These are phyloP conservation scores for Neurospora sp. DNA, from an alignment of 495 filamentous ascomycete species.

Conservation along the genomic window DNA sequence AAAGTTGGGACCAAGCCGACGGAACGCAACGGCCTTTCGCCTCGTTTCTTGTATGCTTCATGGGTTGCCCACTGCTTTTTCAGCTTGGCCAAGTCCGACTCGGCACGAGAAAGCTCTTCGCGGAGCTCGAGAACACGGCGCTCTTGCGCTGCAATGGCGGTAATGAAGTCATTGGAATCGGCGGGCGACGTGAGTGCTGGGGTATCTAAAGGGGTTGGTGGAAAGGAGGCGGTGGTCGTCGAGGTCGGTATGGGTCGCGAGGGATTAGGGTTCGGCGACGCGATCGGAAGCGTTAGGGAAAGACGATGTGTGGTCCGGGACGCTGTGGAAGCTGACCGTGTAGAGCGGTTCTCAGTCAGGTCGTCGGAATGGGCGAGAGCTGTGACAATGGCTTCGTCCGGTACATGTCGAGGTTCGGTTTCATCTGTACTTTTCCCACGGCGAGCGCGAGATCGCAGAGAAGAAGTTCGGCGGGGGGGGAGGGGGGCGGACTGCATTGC, in stretches of 20 bases:
- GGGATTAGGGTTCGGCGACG: slow-evolving; percentile 28
- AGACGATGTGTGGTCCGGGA: slow-evolving; percentile 62
- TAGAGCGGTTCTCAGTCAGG: slow-evolving; percentile 34
- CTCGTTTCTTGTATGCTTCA: slow-evolving; percentile 68
- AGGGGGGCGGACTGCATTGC: slow-evolving; percentile 11
- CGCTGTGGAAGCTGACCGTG: slow-evolving; percentile 42
- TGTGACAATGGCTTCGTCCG: slow-evolving; percentile 14
- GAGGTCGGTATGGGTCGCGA: slow-evolving; percentile 35
- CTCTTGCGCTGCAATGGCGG: slow-evolving; percentile 84
- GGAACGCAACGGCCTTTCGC: slow-evolving; percentile 45
- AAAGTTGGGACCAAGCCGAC: slow-evolving; percentile 17
- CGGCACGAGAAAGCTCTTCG: slow-evolving; percentile 76
- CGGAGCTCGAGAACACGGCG: slow-evolving; percentile 83
- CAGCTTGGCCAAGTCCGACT: slow-evolving; percentile 61
- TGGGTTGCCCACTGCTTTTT: slow-evolving; percentile 76
- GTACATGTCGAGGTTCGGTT: slow-evolving; percentile 8
- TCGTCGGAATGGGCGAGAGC: slow-evolving; percentile 15
- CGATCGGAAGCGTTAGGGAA: slow-evolving; percentile 71
- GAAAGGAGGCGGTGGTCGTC: slow-evolving; percentile 29
- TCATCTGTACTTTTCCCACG: slow-evolving; percentile 10
- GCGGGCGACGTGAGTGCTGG: slow-evolving; percentile 38
- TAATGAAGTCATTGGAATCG: slow-evolving; percentile 70
- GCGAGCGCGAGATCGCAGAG: not conserved
- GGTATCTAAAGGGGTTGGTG: slow-evolving; percentile 36
- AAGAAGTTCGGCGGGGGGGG: slow-evolving; percentile 6